Percentiles rank a stretch among this genome's conserved stretches.
Evolutionary conservation across 306 rosid species (phyloP).

Genomic region (Clitoria ternatea): DNA sequence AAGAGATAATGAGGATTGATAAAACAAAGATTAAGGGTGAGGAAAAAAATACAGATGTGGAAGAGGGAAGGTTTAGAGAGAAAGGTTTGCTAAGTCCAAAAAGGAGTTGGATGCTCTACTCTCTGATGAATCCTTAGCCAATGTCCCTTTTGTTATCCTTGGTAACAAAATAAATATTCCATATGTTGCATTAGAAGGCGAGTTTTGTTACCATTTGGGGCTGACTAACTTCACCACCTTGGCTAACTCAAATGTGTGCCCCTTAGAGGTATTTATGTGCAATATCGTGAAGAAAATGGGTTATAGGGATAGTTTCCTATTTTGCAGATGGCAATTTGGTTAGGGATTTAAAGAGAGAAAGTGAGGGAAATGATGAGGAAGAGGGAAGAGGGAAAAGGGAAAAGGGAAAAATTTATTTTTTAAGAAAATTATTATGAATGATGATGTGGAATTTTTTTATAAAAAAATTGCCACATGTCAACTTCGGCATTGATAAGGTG

Average conservation of each 20-base stretch:
- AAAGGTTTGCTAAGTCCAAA: constrained; percentile 74
- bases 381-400: too few species aligned
- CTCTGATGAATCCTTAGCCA: constrained; percentile 65
- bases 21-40: too few species aligned
- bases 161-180: constrained; percentile 86
- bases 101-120: constrained; percentile 85
- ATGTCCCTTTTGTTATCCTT: constrained; percentile 74
- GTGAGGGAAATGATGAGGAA: too few species aligned
- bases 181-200: constrained; percentile 84
- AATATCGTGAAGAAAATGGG: constrained; percentile 93
- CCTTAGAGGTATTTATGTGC: constrained; percentile 93
- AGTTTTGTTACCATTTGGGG: constrained; percentile 68
- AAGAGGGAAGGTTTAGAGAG: too few species aligned
- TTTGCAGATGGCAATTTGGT: too few species aligned
- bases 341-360: too few species aligned
- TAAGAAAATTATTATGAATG: too few species aligned
- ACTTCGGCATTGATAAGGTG: too few species aligned
- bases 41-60: too few species aligned
- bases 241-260: constrained; percentile 66
- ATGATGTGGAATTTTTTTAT: too few species aligned
- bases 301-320: constrained; percentile 87
- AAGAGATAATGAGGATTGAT: constrained; percentile 72
- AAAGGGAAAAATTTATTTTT: too few species aligned
- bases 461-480: too few species aligned
- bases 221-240: constrained; percentile 78